Base-by-base conservation (phyloP, 2,329 filamentous ascomycete species). In the Kalmusia sp. region DNA sequence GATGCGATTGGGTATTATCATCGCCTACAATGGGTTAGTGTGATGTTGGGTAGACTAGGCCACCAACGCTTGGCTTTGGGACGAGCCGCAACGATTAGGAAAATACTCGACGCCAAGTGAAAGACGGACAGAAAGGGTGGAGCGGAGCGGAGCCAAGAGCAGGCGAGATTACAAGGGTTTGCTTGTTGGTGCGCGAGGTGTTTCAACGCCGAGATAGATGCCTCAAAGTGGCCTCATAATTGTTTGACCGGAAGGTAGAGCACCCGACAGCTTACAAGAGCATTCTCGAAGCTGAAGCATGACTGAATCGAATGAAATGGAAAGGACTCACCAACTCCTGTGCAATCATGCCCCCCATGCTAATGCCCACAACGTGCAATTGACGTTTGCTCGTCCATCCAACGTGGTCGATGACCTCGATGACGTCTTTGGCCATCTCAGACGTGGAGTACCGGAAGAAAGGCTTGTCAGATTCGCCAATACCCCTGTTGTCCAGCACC, bases 311-410 rank as follows among this genome's bases (percentile, higher is more conserved):
- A 37, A 51, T 24, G 52, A 49, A 46, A 47, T 49, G 31, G 41
- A 31, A 19, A 25, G 41, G 50, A 68, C 75, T 66, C 71, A 81
- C 83, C 3, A 96, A 68, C 76, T 96, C 92, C 74, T 96, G 92
- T 2, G 90, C 86, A 64, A 96, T 93, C 92, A 96, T 96, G 67
- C 92, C 92, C 58, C 92, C 92, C 83, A 96, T 90, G 54, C 88
- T 91, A 59, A 93, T 86, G 51, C 92, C 92, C 28, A 90, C 80
- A 47, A 96, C 72, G 76, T 96, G 87, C 12, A 88, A 62, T 46
- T 84, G 70, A 78, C 81, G 76, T 64, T 79, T 63, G 68, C 81
- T 58, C 49, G 73, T 86, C 90, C 90, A 96, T 57, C 85, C 86
- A 8, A 95, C 71, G 64, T 90, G 83, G 59, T 87, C 82, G 17